phyloP scores from a whole-genome alignment of 371 early-diverging fungal genomes.

The Mucor velutinosus region DNA sequence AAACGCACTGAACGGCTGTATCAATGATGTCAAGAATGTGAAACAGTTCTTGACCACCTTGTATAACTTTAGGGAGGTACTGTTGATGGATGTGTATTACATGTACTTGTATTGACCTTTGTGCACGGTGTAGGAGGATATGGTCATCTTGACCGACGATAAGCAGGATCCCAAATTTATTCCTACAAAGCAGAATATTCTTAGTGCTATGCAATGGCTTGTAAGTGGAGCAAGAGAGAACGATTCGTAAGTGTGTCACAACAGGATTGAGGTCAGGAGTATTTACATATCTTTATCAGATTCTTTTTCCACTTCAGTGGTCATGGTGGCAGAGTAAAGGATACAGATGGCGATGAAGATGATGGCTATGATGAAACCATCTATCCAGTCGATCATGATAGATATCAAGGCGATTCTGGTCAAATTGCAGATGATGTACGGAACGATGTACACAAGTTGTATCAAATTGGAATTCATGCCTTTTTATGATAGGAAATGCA shows the following conservation, averaged over 20 bases:
- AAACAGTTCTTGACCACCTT: conserved; percentile 68
- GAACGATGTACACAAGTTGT: not conserved
- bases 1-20: conserved; percentile 77
- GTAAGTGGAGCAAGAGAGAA: conserved; percentile 78
- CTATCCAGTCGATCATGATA: conserved; percentile 82
- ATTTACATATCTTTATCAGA: conserved; percentile 21
- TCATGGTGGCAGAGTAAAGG: conserved; percentile 79
- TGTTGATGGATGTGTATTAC: not conserved
- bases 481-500: conserved; percentile 58
- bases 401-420: conserved; percentile 50
- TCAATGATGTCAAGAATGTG: conserved; percentile 91
- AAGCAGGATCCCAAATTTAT: conserved; percentile 62
- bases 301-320: conserved; percentile 92
- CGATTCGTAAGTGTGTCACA: conserved; percentile 64
- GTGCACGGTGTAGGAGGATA: conserved; percentile 49
- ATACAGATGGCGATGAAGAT: conserved; percentile 82
- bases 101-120: not conserved
- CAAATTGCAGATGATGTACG: conserved; percentile 85
- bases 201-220: conserved; percentile 90
- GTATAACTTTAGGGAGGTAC: conserved; percentile 65
- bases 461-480: not conserved
- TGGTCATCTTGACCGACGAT: conserved; percentile 90
- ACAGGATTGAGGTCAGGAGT: not conserved
- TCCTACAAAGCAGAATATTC: conserved; percentile 86
- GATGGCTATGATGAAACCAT: conserved; percentile 72